Base-by-base conservation (phyloP, 2,329 filamentous ascomycete species). In the Cladophialophora exuberans region DNA sequence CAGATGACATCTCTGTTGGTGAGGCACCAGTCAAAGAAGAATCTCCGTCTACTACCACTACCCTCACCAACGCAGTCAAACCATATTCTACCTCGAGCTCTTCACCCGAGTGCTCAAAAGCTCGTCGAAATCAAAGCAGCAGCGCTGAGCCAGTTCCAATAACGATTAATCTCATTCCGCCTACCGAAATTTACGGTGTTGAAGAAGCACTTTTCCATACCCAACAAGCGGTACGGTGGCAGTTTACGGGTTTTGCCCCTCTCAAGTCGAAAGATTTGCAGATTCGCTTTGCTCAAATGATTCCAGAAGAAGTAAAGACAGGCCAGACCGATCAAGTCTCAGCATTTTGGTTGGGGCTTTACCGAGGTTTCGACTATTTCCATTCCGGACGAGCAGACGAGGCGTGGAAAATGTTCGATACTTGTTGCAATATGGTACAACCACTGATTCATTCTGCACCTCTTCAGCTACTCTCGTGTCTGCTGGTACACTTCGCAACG, bases 401-500 rank as follows among this genome's bases (percentile, higher is more conserved):
- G 11, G 53, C 49, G 2, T 60, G 48, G 52, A 51, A 15, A 9
- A 49, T 18, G 10, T 54, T 60, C 23, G 49, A 60, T 33, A 41
- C 35, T 13, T 56, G 53, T 26, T 60, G 53, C 35, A 42, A 51
- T 25, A 51, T 60, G 57, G 48, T 60, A 4, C 57, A 54, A 18
- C 57, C 57, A 11, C 38, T 60, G 33, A 25, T 60, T 13, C 22
- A 50, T 15, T 54, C 53, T 35, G 50, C 49, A 18, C 57, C 57
- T 7, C 49, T 60, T 35, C 57, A 60, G 9, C 50, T 60, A 10
- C 22, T 60, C n/a, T 56, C 57, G 1, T 60, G 57, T n/a, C 31
- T 60, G 10, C 39, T 60, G 4, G 38, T 60, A 7, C 53, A 60
- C 23, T 60, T 60, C 35, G 57, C 57, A 9, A 60, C 49, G 3